Base-by-base conservation (phyloP, 2,329 filamentous ascomycete genomes). In the Aspergillus japonicus region DNA sequence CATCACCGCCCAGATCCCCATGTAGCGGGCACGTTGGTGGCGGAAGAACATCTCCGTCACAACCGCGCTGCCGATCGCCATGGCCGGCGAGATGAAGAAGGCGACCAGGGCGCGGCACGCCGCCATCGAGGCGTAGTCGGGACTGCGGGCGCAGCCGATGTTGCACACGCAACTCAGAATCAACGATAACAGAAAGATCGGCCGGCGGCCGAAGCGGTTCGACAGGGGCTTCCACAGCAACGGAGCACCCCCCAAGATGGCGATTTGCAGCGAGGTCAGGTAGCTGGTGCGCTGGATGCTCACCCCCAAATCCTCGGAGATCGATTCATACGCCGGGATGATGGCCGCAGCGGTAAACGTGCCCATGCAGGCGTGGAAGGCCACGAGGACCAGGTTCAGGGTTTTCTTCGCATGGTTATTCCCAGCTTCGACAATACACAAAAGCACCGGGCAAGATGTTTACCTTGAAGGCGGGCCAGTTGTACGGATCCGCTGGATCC, bases 31-130 rank as follows among this genome's bases (percentile, higher is more conserved):
- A 21, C 83, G 69, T 56, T 85, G 79, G 21, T 77, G 76, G 62
- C 78, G 79, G 72, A 84, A 85, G 68, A 83, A 85, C 0, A 78
- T 81, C 67, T 85, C 83, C 0, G 81, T 77, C 0, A 85, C 83
- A 3, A 85, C 82, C 0, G 76, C 82, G 62, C 80, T 83, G 14
- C 83, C 83, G 47, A 85, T 82, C 0, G 79, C 78, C 12, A 74
- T 75, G 0, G 83, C 78, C 0, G 83, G 83, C 42, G 74, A 78
- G 62, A 85, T 83, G 70, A 85, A 84, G 66, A 85, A 83, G 0
- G 80, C 72, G 1, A 75, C 75, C 29, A 85, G 75, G 3, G 80
- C 81, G 39, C 83, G 76, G 61, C 80, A 83, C 0, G 77, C 70
- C 2, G 74, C 77, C 81, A 83, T 82, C 6, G 81, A 71, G 1